phyloP scores from a whole-genome alignment of 805 yeast species.

The Dipodascus geniculatus region DNA sequence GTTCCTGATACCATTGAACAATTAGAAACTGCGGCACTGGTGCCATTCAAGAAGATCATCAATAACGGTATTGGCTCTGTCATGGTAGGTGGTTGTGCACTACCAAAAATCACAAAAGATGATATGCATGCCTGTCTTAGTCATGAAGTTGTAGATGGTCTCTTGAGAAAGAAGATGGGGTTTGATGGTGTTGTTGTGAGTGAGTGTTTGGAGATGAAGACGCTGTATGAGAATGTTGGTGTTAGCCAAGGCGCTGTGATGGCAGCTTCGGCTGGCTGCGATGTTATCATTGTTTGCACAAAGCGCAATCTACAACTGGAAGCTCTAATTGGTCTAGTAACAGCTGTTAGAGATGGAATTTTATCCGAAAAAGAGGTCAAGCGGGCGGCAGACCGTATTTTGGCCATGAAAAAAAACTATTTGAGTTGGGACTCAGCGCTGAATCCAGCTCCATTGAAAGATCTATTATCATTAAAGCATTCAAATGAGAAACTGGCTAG shows the following conservation, averaged over 20 bases:
- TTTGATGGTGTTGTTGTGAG: conserved; percentile 47
- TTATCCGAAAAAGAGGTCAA: conserved; percentile 27
- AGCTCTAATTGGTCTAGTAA: conserved; percentile 35
- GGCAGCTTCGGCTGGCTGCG: conserved; percentile 56
- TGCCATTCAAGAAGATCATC: conserved; percentile 40
- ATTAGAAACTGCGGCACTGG: conserved; percentile 35
- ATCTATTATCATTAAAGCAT: conserved; percentile 25
- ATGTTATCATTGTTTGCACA: conserved; percentile 50
- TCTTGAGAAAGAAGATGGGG: conserved; percentile 38
- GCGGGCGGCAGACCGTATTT: conserved; percentile 33
- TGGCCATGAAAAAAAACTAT: conserved; percentile 30
- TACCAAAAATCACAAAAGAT: conserved; percentile 46
- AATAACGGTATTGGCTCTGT: conserved; percentile 40
- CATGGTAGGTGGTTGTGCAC: conserved; percentile 53
- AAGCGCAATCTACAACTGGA: conserved; percentile 42
- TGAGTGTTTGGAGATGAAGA: conserved; percentile 54
- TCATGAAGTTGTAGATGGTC: conserved; percentile 38
- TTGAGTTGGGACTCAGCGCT: conserved; percentile 37
- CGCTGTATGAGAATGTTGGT: conserved; percentile 50
- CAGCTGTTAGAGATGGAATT: conserved; percentile 28
- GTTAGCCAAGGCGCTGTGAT: conserved; percentile 54
- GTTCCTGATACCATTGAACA: conserved; percentile 44
- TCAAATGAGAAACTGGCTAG: conserved; percentile 34
- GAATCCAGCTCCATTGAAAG: conserved; percentile 21
- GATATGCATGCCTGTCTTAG: conserved; percentile 54